Base-by-base conservation (phyloP, 2,329 filamentous ascomycete genomes). In the Mycosphaerelloides madeirae region DNA sequence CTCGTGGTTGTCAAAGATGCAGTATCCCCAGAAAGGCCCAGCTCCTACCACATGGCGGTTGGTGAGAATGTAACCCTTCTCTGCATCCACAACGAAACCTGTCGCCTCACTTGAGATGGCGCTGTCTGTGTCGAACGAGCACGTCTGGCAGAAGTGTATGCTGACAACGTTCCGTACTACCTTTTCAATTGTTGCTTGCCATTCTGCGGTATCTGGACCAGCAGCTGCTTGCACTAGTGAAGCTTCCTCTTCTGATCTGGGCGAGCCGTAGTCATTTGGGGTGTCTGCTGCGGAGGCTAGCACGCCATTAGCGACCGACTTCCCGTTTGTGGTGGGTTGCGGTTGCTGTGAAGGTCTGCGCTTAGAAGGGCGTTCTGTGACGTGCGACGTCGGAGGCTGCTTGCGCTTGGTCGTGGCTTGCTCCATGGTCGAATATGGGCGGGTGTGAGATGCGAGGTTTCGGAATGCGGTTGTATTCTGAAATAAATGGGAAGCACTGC, bases 141-240 rank as follows among this genome's bases (percentile, higher is more conserved):
- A 95, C 0, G 93, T 96, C 75, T 96, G 89, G 66, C 91, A 97
- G 72, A 98, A 98, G 56, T 95, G 86, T 60, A 98, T 97, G n/a
- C 91, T 95, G 38, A 98, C 93, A 14, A 97, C 93, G 57, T 90
- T 95, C 64, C 85, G 83, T 42, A 98, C 90, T 3, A 98, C 93
- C 50, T 82, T 84, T 68, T 96, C 90, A 49, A 97, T 95, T 1
- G 90, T 96, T 39, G 83, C 85, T 68, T 97, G 91, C 93, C 93
- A 98, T 70, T 95, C 90, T 18, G 82, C 82, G 2, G 84, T 86
- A 57, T 88, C 84, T 37, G 65, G 38, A 3, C 38, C 55, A 18
- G 76, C 68, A 38, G 73, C 69, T 13, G 72, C 72, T 42, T 62
- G 72, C 55, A 75, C 22, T 46, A 67, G 65, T 49, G 39, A 37